Evolutionary conservation across 495 filamentous ascomycete genomes (phyloP).

Genomic region (Podospora australis): DNA sequence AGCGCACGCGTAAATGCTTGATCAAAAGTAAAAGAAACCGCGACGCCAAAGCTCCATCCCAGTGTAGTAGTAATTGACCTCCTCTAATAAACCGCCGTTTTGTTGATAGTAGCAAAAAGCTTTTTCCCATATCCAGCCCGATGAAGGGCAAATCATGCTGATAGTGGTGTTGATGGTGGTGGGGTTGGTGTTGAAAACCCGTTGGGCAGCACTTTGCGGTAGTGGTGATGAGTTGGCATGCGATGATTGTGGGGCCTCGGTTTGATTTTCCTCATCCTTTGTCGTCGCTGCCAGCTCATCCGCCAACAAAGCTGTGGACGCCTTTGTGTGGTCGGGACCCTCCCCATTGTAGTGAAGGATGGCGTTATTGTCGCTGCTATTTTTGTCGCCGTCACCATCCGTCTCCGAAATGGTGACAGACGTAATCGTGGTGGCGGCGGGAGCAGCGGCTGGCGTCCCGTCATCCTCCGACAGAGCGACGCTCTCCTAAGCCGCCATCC

Average conservation of each 20-base stretch:
- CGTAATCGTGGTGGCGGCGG: too few relatives aligned
- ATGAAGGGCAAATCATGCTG: neutral
- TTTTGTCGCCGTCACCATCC: neutral
- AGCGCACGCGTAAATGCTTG: neutral
- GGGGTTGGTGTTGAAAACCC: neutral
- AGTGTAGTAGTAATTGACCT: neutral
- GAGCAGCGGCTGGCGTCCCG: neutral
- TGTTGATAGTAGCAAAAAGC: slow-evolving; percentile 3
- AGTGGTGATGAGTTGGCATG: neutral
- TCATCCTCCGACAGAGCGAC: too few relatives aligned
- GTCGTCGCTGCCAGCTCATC: neutral
- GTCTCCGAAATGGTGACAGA: neutral
- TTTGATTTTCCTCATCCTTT: neutral
- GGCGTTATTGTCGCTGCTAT: neutral
- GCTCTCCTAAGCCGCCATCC: slow-evolving; percentile 13
- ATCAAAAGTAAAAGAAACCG: slow-evolving; percentile 10
- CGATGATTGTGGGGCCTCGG: neutral
- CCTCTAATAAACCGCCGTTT: slow-evolving; percentile 3
- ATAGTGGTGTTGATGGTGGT: neutral
- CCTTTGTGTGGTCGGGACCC: too few relatives aligned
- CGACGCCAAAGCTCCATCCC: slow-evolving; percentile 2
- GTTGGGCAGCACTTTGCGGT: neutral
- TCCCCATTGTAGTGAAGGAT: neutral
- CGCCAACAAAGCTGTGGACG: too few relatives aligned
- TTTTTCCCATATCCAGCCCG: neutral